Percentiles rank a stretch among this genome's conserved stretches.
Evolutionary conservation across 305 asterid species (phyloP).

Genomic region (Solanum hybrid): DNA sequence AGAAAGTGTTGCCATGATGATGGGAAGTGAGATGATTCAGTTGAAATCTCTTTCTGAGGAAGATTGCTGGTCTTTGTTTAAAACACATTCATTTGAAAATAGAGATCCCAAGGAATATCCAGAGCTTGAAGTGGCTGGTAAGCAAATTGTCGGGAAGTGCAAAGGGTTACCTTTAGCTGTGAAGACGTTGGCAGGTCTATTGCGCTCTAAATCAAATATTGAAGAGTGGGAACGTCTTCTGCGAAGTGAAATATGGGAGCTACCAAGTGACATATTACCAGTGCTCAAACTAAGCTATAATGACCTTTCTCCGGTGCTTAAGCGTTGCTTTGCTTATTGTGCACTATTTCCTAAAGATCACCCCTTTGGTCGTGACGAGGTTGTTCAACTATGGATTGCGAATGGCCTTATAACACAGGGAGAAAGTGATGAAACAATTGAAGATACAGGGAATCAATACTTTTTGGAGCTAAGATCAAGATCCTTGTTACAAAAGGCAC

Average conservation of each 20-base stretch:
- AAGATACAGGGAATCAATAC: slow-evolving; percentile 25
- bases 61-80: slow-evolving; percentile 28
- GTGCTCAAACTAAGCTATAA: slow-evolving; percentile 41
- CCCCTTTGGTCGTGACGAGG: slow-evolving; percentile 39
- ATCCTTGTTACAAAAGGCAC: slow-evolving; percentile 41
- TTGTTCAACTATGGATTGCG: slow-evolving; percentile 41
- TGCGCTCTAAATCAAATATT: slow-evolving; percentile 29
- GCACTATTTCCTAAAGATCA: slow-evolving; percentile 52
- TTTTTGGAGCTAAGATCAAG: slow-evolving; percentile 53
- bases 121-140: slow-evolving; percentile 25
- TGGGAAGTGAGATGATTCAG: slow-evolving; percentile 27
- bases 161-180: slow-evolving; percentile 64
- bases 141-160: slow-evolving; percentile 43
- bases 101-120: slow-evolving; percentile 13
- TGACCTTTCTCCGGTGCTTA: slow-evolving; percentile 44
- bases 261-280: slow-evolving; percentile 26
- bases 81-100: slow-evolving; percentile 12
- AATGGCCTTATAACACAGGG: slow-evolving; percentile 31
- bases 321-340: slow-evolving; percentile 45
- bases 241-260: slow-evolving; percentile 41
- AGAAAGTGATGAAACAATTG: slow-evolving; percentile 15
- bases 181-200: slow-evolving; percentile 41
- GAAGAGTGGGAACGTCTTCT: slow-evolving; percentile 43
- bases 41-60: slow-evolving; percentile 31
- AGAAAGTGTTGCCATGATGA: slow-evolving; percentile 32